phyloP scores from a whole-genome alignment of 306 rosid genomes.

The Abrus precatorius region DNA sequence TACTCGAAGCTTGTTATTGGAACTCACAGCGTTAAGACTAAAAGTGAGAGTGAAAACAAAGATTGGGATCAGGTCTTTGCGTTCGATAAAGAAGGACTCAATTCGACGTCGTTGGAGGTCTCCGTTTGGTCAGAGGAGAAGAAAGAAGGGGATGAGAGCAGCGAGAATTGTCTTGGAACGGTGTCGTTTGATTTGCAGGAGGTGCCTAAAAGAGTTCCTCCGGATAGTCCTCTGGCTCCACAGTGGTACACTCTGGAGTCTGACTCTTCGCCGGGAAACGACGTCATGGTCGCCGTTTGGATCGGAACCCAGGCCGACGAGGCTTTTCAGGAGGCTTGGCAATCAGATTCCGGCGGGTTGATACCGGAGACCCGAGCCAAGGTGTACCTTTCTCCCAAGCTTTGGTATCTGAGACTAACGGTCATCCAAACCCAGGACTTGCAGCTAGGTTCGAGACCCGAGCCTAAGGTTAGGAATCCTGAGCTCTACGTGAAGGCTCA shows the following conservation, averaged over 20 bases:
- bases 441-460: slow-evolving; percentile 64
- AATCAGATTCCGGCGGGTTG: slow-evolving; percentile 87
- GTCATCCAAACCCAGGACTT: slow-evolving; percentile 94
- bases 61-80: slow-evolving; percentile 96
- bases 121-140: slow-evolving; percentile 71
- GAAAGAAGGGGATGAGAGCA: slow-evolving; percentile 54
- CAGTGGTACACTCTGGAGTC: slow-evolving; percentile 92
- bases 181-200: slow-evolving; percentile 79
- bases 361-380: slow-evolving; percentile 90
- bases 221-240: slow-evolving; percentile 92
- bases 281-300: slow-evolving; percentile 92
- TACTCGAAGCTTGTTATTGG: slow-evolving; percentile 82
- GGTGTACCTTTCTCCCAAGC: slow-evolving; percentile 91
- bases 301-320: slow-evolving; percentile 86
- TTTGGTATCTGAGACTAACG: slow-evolving; percentile 93
- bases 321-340: slow-evolving; percentile 95
- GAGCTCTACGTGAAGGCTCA: slow-evolving; percentile 81
- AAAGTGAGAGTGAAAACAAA: slow-evolving; percentile 58
- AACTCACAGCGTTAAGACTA: slow-evolving; percentile 76
- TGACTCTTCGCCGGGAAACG: slow-evolving; percentile 66
- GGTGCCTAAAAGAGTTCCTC: slow-evolving; percentile 86
- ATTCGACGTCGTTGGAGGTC: slow-evolving; percentile 82
- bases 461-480: slow-evolving; percentile 56
- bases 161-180: slow-evolving; percentile 43
- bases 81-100: slow-evolving; percentile 80